Evolutionary conservation across 441 rosid species (phyloP).

Genomic region (Populus hybrid): DNA sequence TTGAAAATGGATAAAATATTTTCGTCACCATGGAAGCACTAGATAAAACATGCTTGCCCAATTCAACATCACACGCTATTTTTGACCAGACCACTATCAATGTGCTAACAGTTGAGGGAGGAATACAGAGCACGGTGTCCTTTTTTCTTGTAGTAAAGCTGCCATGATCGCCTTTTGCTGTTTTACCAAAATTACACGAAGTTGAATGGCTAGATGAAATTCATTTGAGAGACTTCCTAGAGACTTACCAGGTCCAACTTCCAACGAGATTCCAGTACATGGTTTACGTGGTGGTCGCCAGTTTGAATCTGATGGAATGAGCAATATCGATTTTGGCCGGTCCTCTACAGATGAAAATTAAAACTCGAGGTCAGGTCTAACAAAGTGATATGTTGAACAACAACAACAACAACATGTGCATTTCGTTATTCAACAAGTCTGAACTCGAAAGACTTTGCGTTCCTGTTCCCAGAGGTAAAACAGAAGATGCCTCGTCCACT

Average conservation of each 20-base stretch:
- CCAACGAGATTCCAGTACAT: neutral
- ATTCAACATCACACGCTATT: slow-evolving; percentile 30
- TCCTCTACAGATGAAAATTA: slow-evolving; percentile 6
- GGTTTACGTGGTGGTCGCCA: neutral
- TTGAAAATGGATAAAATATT: neutral
- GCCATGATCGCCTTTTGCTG: neutral
- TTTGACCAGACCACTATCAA: slow-evolving; percentile 11
- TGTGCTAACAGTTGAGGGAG: too few species aligned
- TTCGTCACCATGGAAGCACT: neutral
- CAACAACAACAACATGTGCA: neutral
- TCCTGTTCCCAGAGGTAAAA: slow-evolving; percentile 4
- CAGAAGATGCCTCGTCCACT: neutral
- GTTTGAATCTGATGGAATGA: neutral
- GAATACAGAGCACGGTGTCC: neutral
- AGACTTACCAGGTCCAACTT: neutral
- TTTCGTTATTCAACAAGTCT: slow-evolving; percentile 10
- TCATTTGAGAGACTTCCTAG: neutral
- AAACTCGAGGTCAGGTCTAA: neutral
- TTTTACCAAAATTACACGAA: neutral
- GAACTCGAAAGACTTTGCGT: neutral
- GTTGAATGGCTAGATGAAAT: neutral
- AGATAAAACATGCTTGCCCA: neutral
- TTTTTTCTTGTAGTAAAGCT: neutral
- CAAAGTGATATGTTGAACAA: neutral
- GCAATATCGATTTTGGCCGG: neutral